Conservation (phyloP, 768 basidiomycete genomes). For the Terana coerulea region DNA sequence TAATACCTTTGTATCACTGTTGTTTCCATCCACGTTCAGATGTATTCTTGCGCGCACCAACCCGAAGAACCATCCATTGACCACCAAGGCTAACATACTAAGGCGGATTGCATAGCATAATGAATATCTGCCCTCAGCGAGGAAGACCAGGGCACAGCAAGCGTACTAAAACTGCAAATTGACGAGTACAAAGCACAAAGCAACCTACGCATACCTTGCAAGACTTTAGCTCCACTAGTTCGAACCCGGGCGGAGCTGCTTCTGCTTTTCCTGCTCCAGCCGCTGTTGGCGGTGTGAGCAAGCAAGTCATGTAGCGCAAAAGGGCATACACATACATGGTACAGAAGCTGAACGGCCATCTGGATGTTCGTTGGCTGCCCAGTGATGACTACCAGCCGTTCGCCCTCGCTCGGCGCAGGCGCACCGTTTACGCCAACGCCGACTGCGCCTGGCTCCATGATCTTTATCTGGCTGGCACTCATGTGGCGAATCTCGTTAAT, state of each 20-base stretch:
- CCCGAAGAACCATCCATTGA: no score
- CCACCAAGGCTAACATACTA: no score
- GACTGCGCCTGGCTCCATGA: slow-evolving; percentile 93
- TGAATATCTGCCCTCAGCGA: neutral
- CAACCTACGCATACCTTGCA: neutral
- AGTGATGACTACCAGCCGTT: slow-evolving; percentile 93
- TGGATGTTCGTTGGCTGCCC: slow-evolving; percentile 95
- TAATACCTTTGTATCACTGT: no score
- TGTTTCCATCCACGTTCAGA: no score
- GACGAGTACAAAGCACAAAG: slow-evolving; percentile 4
- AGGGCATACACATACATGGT: slow-evolving; percentile 56
- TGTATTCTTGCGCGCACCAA: no score
- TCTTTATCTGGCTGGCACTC: slow-evolving; percentile 95
- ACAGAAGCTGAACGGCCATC: slow-evolving; percentile 90
- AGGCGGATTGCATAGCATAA: no score
- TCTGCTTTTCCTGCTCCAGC: slow-evolving; percentile 87
- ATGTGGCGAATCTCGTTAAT: slow-evolving; percentile 98
- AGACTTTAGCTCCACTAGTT: neutral
- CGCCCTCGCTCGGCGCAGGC: slow-evolving; percentile 76
- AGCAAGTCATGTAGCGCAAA: neutral
- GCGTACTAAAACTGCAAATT: neutral
- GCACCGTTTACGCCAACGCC: slow-evolving; percentile 66
- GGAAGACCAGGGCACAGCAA: slow-evolving; percentile 1
- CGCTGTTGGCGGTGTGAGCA: slow-evolving; percentile 42
- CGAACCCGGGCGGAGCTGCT: slow-evolving; percentile 48